Conservation (phyloP, 306 rosid genomes). For the Acacia crassicarpa region DNA sequence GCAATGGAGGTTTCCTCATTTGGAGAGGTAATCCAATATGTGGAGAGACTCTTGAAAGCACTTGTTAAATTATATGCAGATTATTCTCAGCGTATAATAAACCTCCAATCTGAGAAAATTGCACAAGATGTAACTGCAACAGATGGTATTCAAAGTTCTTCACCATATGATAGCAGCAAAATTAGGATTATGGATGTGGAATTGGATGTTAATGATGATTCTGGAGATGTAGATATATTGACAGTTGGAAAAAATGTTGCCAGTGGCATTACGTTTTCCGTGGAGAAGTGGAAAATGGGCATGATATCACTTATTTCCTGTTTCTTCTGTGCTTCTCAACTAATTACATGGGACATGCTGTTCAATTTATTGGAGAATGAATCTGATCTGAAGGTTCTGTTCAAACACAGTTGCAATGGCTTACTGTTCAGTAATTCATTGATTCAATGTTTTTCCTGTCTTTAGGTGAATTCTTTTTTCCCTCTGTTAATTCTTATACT, state of each 20-base stretch:
- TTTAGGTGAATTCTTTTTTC: neutral
- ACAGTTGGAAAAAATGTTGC: slow-evolving; percentile 41
- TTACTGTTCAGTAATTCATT: slow-evolving; percentile 14
- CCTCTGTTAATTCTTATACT: slow-evolving; percentile 12
- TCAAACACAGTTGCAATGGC: slow-evolving; percentile 15
- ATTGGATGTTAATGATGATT: slow-evolving; percentile 70
- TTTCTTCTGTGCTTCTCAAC: slow-evolving; percentile 65
- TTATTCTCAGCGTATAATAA: slow-evolving; percentile 48
- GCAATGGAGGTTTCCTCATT: slow-evolving; percentile 42
- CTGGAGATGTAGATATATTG: slow-evolving; percentile 60
- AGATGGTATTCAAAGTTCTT: slow-evolving; percentile 41
- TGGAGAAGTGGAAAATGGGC: slow-evolving; percentile 67
- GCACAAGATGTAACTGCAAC: slow-evolving; percentile 44
- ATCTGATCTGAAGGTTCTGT: slow-evolving; percentile 63
- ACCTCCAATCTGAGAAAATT: slow-evolving; percentile 45
- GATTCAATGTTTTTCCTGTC: slow-evolving; percentile 3
- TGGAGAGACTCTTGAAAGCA: slow-evolving; percentile 66
- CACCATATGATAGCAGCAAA: slow-evolving; percentile 42
- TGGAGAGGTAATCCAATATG: slow-evolving; percentile 50
- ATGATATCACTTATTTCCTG: slow-evolving; percentile 63
- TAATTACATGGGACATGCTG: slow-evolving; percentile 68
- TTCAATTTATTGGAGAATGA: slow-evolving; percentile 66
- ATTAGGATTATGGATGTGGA: slow-evolving; percentile 81
- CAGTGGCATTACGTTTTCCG: slow-evolving; percentile 44
- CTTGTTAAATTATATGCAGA: slow-evolving; percentile 62